Conservation (phyloP, 352 stramenopile species). For the Phytophthora europaea region DNA sequence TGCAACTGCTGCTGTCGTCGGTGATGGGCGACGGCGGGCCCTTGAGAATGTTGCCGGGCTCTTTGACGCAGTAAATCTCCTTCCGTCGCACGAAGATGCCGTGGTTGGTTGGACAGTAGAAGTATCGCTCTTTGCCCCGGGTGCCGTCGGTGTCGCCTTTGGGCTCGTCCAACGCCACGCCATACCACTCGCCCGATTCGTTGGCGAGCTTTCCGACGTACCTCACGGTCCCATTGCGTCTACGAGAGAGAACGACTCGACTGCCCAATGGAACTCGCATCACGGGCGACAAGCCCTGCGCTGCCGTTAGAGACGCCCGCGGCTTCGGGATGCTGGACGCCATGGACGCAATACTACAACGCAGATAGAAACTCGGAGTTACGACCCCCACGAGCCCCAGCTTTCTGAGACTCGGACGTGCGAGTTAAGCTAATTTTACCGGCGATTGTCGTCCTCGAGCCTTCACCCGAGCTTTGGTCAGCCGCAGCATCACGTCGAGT, state of each 20-base stretch:
- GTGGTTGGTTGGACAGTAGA: conserved; percentile 59
- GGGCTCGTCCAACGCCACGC: conserved; percentile 69
- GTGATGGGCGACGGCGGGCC: conserved; percentile 58
- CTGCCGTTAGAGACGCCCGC: conserved; percentile 27
- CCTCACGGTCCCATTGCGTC: conserved; percentile 64
- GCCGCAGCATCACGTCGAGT: conserved; percentile 1
- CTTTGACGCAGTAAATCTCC: conserved; percentile 67
- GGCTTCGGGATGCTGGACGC: conserved; percentile 44
- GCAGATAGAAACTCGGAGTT: not conserved
- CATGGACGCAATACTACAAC: conserved; percentile 18
- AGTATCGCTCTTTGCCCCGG: conserved; percentile 62
- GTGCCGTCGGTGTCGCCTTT: conserved; percentile 67
- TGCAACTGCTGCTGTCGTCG: conserved; percentile 52
- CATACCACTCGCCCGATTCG: conserved; percentile 75
- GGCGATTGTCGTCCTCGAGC: conserved; percentile 25
- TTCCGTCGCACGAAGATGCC: conserved; percentile 76
- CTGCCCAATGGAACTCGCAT: conserved; percentile 66
- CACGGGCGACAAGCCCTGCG: conserved; percentile 32
- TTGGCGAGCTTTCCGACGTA: conserved; percentile 69
- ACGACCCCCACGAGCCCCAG: not conserved
- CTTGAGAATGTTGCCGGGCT: conserved; percentile 46
- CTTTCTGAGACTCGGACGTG: conserved; percentile 24
- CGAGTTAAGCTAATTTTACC: conserved; percentile 31
- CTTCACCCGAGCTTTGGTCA: conserved; percentile 16
- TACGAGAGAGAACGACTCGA: conserved; percentile 65